Conservation (phyloP, 1,284 basidiomycete species). For the Ustilago crameri region DNA sequence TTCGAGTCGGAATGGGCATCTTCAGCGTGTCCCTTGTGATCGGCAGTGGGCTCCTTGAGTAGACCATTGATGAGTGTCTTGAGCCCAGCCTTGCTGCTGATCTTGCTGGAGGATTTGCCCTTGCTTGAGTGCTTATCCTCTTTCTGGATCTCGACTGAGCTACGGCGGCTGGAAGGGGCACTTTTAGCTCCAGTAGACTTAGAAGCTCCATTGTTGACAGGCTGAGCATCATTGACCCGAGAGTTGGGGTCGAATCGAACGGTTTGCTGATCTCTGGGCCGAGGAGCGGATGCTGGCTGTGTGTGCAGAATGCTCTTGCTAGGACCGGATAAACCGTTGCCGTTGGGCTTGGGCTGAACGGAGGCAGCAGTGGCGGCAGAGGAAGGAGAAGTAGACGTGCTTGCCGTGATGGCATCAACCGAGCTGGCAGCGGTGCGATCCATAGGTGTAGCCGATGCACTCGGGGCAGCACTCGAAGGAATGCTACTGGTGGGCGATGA, state of each 20-base stretch:
- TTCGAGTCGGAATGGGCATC: constrained; percentile 76
- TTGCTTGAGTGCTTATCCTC: constrained; percentile 20
- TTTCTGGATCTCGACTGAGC: constrained; percentile 34
- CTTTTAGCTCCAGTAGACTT: constrained; percentile 15
- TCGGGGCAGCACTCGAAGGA: constrained; percentile 13
- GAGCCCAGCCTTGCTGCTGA: constrained; percentile 29
- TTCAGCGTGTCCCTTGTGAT: constrained; percentile 14
- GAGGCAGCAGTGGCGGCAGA: background rate
- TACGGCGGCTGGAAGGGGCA: constrained; percentile 25
- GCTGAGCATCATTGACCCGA: constrained; percentile 27
- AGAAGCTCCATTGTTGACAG: constrained; percentile 5
- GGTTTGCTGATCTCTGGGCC: constrained; percentile 27
- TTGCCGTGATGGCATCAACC: background rate
- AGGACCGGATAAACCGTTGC: constrained; percentile 3
- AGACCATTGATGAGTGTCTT: constrained; percentile 50
- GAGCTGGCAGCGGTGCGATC: constrained; percentile 27
- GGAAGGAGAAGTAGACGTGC: background rate
- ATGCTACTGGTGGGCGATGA: constrained; percentile 5
- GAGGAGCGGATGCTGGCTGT: constrained; percentile 13
- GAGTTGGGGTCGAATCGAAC: constrained; percentile 47
- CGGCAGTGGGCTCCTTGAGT: constrained; percentile 35
- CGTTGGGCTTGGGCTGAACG: constrained; percentile 2
- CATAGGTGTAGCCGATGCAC: constrained; percentile 6
- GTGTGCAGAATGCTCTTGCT: constrained; percentile 34
- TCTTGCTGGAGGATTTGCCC: constrained; percentile 19